Base-by-base conservation (phyloP, 768 basidiomycete genomes). In the Rhodotorula babjevae region DNA sequence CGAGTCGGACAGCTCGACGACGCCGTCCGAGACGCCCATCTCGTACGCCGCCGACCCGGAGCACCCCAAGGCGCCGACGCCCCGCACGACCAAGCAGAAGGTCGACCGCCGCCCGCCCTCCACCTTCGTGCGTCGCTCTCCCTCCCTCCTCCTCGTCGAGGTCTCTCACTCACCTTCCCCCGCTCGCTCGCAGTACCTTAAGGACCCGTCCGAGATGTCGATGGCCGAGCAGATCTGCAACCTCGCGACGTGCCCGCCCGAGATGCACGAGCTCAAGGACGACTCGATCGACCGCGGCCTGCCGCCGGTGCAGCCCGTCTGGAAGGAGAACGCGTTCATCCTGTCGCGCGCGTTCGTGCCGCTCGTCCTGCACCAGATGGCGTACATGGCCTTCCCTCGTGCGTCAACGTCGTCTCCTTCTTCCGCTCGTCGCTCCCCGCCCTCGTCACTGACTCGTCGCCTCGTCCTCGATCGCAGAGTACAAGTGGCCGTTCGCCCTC, bases 201-300 rank as follows among this genome's bases (percentile, higher is more conserved):
- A 72, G 63, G 47, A 60, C 9, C 29, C 14, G 31, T 57, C 66
- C 0, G 52, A 72, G n/a, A 72, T 72, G 71, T 56, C 59, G 14
- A n/a, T 36, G 29, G 71, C 71, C 21, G 71, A 72, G 18, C 47
- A 46, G 23, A 46, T 72, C 19, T 72, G 71, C 46, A 46, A 72
- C 33, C 59, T 68, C 47, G 71, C 71, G 5, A 72, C 71, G 5
- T 72, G 71, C 31, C 71, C 71, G 5, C 40, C 66, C 0, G 31
- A 33, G 59, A 55, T 72, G 67, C 71, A 72, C 55, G 63, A 68
- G 29, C 36, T 72, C 42, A 61, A 65, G 59, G 52, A 49, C 59
- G 67, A 68, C 21, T 44, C 53, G n/a, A 31, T 72, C 31, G 71
- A 72, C 29, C 71, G 71, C 11, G 71, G 71, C 1, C 67, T 67